Evolutionary conservation across 2,329 filamentous ascomycete species (phyloP).

Genomic region (Talaromyces sp.): DNA sequence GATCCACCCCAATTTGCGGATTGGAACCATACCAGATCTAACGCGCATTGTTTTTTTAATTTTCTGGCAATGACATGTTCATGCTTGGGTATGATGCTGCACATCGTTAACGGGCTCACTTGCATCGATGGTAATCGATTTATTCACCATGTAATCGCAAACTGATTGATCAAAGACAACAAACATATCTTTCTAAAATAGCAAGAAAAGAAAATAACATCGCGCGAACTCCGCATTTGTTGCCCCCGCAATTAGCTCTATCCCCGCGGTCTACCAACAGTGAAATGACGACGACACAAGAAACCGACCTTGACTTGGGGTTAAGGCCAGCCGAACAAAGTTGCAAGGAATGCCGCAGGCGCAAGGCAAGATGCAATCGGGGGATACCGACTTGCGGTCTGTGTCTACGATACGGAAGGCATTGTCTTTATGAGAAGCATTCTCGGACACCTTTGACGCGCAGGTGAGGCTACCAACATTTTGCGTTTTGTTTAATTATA

Average conservation of each 20-base stretch:
- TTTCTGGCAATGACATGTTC: background rate
- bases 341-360: constrained; percentile 33
- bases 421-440: constrained; percentile 48
- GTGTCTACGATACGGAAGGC: constrained; percentile 42
- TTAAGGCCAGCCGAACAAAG: constrained; percentile 14
- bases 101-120: background rate
- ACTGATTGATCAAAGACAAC: background rate
- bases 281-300: background rate
- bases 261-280: background rate
- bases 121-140: background rate
- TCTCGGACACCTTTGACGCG: constrained; percentile 47
- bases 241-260: background rate
- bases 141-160: background rate
- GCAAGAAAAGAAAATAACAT: background rate
- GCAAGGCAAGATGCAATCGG: constrained; percentile 38
- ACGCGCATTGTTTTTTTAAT: background rate
- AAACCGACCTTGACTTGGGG: background rate
- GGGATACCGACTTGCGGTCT: constrained; percentile 35
- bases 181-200: background rate
- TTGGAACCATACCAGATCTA: background rate
- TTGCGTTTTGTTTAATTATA: background rate
- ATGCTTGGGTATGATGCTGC: background rate
- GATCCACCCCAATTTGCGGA: background rate
- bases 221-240: background rate
- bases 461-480: constrained; percentile 25